Conservation (phyloP, 768 basidiomycete species). For the Tricholoma saponaceum region DNA sequence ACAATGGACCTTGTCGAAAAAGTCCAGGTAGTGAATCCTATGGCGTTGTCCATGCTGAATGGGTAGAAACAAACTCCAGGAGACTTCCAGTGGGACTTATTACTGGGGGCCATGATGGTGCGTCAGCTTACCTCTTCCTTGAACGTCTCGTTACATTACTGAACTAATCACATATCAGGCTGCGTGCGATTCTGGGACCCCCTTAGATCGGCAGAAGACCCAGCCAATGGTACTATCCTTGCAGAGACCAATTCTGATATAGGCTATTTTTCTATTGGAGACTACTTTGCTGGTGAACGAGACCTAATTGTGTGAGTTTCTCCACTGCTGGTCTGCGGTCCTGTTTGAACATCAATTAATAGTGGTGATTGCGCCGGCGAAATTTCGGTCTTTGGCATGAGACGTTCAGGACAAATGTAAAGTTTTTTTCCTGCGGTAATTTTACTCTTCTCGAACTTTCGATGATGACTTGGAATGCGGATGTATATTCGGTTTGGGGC, state of each 20-base stretch:
- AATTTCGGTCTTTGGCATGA: slow-evolving; percentile 38
- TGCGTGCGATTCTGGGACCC: slow-evolving; percentile 70
- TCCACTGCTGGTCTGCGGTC: neutral
- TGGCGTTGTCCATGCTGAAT: slow-evolving; percentile 50
- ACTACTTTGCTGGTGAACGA: slow-evolving; percentile 46
- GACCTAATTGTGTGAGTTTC: slow-evolving; percentile 56
- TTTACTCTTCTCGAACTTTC: neutral
- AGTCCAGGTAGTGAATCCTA: slow-evolving; percentile 30
- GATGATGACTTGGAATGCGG: neutral
- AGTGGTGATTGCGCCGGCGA: slow-evolving; percentile 50
- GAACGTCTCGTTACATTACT: neutral
- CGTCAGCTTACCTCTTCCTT: slow-evolving; percentile 11
- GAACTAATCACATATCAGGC: slow-evolving; percentile 34
- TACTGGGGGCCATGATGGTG: slow-evolving; percentile 65
- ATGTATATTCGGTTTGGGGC: no score
- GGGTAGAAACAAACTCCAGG: slow-evolving; percentile 40
- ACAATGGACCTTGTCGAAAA: slow-evolving; percentile 31
- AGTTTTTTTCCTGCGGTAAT: neutral
- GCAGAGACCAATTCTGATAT: slow-evolving; percentile 56
- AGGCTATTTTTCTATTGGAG: slow-evolving; percentile 55
- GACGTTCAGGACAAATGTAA: neutral
- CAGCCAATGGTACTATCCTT: slow-evolving; percentile 43
- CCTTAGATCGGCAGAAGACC: slow-evolving; percentile 29
- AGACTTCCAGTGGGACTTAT: slow-evolving; percentile 41
- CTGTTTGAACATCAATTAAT: neutral